These are phyloP conservation scores for Geranium brycei DNA, from an alignment of 345 rosid genomes.

Conservation along the genomic window DNA sequence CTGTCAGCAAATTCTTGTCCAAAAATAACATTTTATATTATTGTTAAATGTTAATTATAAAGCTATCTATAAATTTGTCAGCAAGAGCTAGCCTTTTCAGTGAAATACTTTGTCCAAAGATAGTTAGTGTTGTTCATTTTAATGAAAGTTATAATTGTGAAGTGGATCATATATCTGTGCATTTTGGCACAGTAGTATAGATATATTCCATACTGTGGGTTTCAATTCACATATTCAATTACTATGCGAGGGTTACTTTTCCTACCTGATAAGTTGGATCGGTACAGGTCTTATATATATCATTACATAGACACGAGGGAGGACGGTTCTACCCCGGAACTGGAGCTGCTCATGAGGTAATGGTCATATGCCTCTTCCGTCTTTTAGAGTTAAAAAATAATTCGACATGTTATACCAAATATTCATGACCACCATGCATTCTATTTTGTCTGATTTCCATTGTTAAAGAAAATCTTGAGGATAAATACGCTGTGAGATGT, in stretches of 20 bases:
- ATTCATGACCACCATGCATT: no score
- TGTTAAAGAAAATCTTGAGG: no score
- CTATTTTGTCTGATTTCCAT: no score
- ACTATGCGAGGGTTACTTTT: neutral
- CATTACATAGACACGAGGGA: constrained; percentile 88
- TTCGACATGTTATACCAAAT: no score
- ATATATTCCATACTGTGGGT: no score
- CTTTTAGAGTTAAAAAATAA: no score
- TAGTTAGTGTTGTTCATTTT: neutral
- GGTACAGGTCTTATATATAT: constrained; percentile 69
- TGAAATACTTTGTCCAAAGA: neutral
- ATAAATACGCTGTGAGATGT: no score
- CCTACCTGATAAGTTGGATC: constrained; percentile 4
- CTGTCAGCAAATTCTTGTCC: neutral
- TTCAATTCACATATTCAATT: neutral
- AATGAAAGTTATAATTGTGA: neutral
- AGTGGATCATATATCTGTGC: neutral
- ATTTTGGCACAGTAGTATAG: no score
- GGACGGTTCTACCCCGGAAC: constrained; percentile 89
- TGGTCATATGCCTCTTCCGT: no score
- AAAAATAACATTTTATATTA: neutral
- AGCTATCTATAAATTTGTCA: no score
- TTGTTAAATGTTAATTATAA: no score
- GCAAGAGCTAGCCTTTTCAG: neutral
- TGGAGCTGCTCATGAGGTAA: constrained; percentile 81